phyloP scores from a whole-genome alignment of 805 yeast species.

The Pichia scutulata region DNA sequence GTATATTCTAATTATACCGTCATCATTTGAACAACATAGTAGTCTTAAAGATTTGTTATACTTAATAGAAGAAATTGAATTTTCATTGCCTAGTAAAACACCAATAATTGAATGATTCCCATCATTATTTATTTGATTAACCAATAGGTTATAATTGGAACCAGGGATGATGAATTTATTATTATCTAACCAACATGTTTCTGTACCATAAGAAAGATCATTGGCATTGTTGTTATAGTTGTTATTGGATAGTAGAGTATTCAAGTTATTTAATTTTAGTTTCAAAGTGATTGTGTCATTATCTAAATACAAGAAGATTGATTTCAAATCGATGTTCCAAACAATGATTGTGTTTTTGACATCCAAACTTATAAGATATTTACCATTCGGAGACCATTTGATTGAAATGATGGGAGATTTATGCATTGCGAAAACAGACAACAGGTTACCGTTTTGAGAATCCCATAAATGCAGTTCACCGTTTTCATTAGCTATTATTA shows the following conservation, averaged over 20 bases:
- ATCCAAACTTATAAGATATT: constrained; percentile 54
- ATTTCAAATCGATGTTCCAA: constrained; percentile 60
- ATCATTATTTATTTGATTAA: constrained; percentile 38
- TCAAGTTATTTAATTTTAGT: not conserved
- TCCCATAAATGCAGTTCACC: constrained; percentile 78
- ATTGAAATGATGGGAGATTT: constrained; percentile 47
- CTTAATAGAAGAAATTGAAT: constrained; percentile 45
- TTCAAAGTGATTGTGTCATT: constrained; percentile 1
- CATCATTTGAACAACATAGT: constrained; percentile 74
- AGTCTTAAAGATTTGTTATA: constrained; percentile 47
- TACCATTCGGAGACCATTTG: constrained; percentile 53
- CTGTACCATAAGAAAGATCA: constrained; percentile 33
- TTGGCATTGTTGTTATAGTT: not conserved
- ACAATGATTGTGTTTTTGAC: constrained; percentile 43
- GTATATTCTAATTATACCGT: constrained; percentile 69
- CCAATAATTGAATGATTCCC: constrained; percentile 40
- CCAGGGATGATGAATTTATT: constrained; percentile 68
- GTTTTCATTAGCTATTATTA: constrained; percentile 56
- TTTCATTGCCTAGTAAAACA: constrained; percentile 55
- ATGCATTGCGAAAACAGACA: constrained; percentile 47
- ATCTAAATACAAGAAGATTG: constrained; percentile 41
- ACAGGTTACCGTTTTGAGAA: constrained; percentile 55
- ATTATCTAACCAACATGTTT: constrained; percentile 68
- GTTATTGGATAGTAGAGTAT: constrained; percentile 1
- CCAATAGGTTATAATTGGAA: constrained; percentile 41